Evolutionary conservation across 192 early-diverging fungal species (phyloP).

Genomic region (Lobulomyces angularis): DNA sequence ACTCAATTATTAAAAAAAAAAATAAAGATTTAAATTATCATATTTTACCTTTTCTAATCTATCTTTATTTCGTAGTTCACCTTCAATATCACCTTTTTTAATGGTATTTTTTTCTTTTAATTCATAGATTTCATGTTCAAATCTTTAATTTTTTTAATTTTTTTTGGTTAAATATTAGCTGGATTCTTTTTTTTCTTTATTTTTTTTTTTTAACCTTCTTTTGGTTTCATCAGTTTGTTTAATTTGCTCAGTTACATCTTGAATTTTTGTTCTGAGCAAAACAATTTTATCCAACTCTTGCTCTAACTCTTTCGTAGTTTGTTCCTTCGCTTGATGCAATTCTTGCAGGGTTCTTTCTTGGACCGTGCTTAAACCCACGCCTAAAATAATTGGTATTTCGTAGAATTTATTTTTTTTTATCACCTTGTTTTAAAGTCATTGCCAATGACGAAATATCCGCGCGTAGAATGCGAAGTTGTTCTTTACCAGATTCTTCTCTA

Average conservation of each 20-base stretch:
- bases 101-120: slow-evolving; percentile 39
- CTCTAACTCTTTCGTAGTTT: slow-evolving; percentile 36
- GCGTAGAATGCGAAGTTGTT: slow-evolving; percentile 35
- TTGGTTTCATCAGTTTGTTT: slow-evolving; percentile 30
- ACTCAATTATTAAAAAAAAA: too few relatives aligned
- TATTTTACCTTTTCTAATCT: slow-evolving; percentile 40
- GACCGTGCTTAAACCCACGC: slow-evolving; percentile 37
- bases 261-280: slow-evolving; percentile 26
- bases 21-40: too few relatives aligned
- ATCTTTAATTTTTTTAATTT: too few relatives aligned
- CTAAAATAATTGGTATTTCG: too few relatives aligned
- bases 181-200: slow-evolving; percentile 42
- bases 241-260: slow-evolving; percentile 39
- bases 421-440: slow-evolving; percentile 40
- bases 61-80: slow-evolving; percentile 44
- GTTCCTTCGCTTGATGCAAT: slow-evolving; percentile 39
- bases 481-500: slow-evolving; percentile 34
- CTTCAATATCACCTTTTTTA: slow-evolving; percentile 47
- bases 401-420: too few relatives aligned
- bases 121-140: slow-evolving; percentile 43
- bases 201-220: slow-evolving; percentile 38
- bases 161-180: too few relatives aligned
- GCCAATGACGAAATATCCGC: slow-evolving; percentile 33
- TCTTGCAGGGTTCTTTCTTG: slow-evolving; percentile 46
- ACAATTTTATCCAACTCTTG: slow-evolving; percentile 46